Percentiles rank a stretch among this genome's conserved stretches.
phyloP scores from a whole-genome alignment of 73 alveolate species.

The Breviolum minutum region DNA sequence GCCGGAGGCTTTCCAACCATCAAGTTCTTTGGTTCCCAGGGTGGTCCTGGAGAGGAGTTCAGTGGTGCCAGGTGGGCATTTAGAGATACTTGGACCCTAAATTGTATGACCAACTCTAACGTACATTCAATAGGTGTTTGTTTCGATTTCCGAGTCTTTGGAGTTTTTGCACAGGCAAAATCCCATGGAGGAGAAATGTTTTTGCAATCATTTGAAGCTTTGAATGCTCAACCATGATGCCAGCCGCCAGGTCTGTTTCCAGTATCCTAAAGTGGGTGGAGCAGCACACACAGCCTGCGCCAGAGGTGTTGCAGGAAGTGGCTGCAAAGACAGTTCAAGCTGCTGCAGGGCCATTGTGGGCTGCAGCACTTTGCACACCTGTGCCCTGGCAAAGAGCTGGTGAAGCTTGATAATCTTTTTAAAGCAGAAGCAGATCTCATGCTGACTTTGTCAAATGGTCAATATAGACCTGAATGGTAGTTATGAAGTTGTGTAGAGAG shows the following conservation, averaged over 20 bases:
- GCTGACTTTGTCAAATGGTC: too few species aligned
- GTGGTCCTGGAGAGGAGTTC: conserved; percentile 45
- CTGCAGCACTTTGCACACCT: conserved; percentile 1
- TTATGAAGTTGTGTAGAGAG: too few species aligned
- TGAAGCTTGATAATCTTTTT: too few species aligned
- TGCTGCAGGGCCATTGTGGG: conserved; percentile 6
- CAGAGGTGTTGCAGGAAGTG: neutral
- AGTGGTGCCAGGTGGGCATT: conserved; percentile 12
- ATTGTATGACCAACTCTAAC: neutral
- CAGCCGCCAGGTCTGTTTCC: conserved; percentile 46
- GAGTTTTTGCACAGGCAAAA: too few species aligned
- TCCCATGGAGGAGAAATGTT: neutral
- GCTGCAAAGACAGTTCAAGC: conserved; percentile 6
- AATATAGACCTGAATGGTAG: too few species aligned
- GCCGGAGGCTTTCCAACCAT: conserved; percentile 51
- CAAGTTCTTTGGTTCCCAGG: conserved; percentile 23
- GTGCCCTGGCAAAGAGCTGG: neutral
- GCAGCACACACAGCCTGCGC: neutral
- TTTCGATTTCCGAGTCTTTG: too few species aligned
- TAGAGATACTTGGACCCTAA: neutral
- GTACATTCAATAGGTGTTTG: too few species aligned
- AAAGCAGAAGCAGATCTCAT: too few species aligned
- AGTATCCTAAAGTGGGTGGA: conserved; percentile 54
- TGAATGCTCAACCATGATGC: neutral
- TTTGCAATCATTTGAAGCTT: neutral